Evolutionary conservation across 768 basidiomycete genomes (phyloP).

Genomic region (Leccinum rimulosum): DNA sequence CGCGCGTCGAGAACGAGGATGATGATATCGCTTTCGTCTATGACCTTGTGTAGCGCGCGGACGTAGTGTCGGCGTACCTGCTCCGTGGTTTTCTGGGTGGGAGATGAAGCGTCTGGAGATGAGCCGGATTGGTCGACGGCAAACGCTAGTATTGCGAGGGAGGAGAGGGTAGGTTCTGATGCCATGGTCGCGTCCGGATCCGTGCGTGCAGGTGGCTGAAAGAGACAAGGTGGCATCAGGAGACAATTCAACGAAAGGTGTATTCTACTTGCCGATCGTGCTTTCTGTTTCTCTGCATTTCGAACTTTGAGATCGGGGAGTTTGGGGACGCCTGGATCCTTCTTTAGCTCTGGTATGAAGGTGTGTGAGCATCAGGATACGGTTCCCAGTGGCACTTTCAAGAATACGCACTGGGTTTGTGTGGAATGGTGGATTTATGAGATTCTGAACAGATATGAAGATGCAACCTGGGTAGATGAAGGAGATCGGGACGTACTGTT

Average conservation of each 20-base stretch:
- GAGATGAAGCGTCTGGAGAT: constrained; percentile 29
- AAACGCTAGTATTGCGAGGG: constrained; percentile 52
- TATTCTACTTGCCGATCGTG: constrained; percentile 37
- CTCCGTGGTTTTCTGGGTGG: constrained; percentile 2
- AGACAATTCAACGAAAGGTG: neutral
- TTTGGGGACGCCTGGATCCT: constrained; percentile 86
- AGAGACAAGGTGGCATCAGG: neutral
- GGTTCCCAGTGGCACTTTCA: constrained; percentile 1
- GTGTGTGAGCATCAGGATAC: neutral
- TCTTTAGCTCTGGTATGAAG: constrained; percentile 65
- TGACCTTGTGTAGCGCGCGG: too few species aligned
- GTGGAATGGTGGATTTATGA: constrained; percentile 24
- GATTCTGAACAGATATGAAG: constrained; percentile 15
- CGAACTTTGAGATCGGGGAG: constrained; percentile 69
- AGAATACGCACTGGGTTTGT: constrained; percentile 24
- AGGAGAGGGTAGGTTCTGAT: constrained; percentile 66
- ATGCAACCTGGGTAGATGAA: neutral
- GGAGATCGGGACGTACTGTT: constrained; percentile 23
- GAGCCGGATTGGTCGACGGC: constrained; percentile 23
- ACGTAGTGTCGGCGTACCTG: too few species aligned
- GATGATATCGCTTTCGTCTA: too few species aligned
- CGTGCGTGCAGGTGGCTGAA: constrained; percentile 25
- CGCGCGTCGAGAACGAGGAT: too few species aligned
- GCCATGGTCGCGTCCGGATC: constrained; percentile 67
- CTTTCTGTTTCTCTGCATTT: constrained; percentile 49